These are phyloP conservation scores for Trypanosoma congolense DNA, from an alignment of 208 protist species.

Conservation along the genomic window DNA sequence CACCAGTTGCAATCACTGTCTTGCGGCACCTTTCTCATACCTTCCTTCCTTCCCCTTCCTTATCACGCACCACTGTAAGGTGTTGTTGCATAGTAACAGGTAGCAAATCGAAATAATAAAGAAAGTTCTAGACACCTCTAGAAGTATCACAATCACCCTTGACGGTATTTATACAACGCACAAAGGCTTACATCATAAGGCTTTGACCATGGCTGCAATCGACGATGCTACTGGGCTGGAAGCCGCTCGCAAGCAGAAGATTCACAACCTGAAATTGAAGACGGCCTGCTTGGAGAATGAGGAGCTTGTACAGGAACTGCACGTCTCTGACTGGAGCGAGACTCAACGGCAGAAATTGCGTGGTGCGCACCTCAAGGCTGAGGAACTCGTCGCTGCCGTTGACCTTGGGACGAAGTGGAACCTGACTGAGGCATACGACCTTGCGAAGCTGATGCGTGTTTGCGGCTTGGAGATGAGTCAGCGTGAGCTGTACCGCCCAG, in stretches of 20 bases:
- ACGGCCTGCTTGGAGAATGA: slow-evolving; percentile 8
- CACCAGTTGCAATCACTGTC: too few species aligned
- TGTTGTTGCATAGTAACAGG: too few species aligned
- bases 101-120: too few species aligned
- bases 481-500: slow-evolving; percentile 6
- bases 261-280: slow-evolving; percentile 10
- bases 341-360: slow-evolving; percentile 4
- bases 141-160: too few species aligned
- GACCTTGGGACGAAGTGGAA: slow-evolving; percentile 5
- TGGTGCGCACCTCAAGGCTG: slow-evolving; percentile 5
- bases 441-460: slow-evolving; percentile 4
- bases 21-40: too few species aligned
- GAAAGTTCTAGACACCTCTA: too few species aligned
- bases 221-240: slow-evolving; percentile 7
- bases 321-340: slow-evolving; percentile 7
- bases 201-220: slow-evolving; percentile 20
- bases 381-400: slow-evolving; percentile 4
- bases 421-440: slow-evolving; percentile 8
- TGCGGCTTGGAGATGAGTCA: slow-evolving; percentile 7
- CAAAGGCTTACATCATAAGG: too few species aligned
- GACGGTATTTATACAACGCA: too few species aligned
- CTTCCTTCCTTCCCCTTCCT: too few species aligned
- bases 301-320: slow-evolving; percentile 7
- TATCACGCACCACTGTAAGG: too few species aligned
- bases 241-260: slow-evolving; percentile 8